Evolutionary conservation across 225 moss, liverwort and hornwort genomes (phyloP).

Genomic region (Marchantia paleacea): DNA sequence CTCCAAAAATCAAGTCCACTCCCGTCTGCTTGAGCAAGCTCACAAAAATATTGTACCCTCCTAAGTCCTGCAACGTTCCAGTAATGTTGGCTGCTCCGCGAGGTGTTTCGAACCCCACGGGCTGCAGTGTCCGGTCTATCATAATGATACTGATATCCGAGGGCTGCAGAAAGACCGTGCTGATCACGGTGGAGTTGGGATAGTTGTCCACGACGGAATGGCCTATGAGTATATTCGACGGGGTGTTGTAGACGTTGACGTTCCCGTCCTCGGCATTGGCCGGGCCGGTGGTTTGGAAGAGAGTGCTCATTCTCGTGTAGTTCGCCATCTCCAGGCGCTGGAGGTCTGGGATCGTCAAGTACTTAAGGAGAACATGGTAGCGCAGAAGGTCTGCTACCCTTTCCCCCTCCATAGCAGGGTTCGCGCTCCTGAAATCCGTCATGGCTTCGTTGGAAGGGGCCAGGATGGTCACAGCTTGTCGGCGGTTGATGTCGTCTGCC

Average conservation of each 20-base stretch:
- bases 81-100: not conserved
- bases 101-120: constrained; percentile 5
- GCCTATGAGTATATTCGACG: constrained; percentile 22
- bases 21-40: constrained; percentile 14
- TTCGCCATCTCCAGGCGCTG: not conserved
- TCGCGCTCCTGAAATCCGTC: constrained; percentile 12
- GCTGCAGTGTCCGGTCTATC: constrained; percentile 25
- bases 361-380: constrained; percentile 31
- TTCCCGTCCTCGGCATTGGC: not conserved
- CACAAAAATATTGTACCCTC: not conserved
- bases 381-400: constrained; percentile 30
- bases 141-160: constrained; percentile 25
- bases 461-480: constrained; percentile 37
- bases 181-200: constrained; percentile 10
- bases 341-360: constrained; percentile 19
- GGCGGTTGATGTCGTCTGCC: constrained; percentile 19
- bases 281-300: not conserved
- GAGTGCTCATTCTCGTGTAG: not conserved
- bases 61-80: not conserved
- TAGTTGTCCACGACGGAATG: constrained; percentile 3
- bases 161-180: constrained; percentile 19
- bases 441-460: constrained; percentile 25
- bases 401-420: constrained; percentile 18
- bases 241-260: constrained; percentile 25
- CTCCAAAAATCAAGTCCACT: not conserved